phyloP scores from a whole-genome alignment of 352 stramenopile species.

The Pythium vanterpoolii region DNA sequence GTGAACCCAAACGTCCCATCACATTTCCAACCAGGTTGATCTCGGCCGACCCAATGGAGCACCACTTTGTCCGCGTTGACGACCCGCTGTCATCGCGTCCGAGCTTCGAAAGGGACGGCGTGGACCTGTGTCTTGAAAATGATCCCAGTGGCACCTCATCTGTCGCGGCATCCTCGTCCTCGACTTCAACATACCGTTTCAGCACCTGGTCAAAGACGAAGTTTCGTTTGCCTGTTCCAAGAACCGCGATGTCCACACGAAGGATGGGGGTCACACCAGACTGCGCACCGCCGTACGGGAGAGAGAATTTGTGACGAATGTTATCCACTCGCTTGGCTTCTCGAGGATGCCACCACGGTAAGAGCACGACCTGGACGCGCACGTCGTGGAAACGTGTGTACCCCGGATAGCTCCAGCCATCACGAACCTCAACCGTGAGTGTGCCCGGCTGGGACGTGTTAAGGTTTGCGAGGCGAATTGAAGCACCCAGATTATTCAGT shows the following conservation, averaged over 20 bases:
- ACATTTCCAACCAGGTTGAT: conserved; percentile 85
- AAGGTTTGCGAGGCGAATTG: conserved; percentile 84
- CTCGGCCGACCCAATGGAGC: conserved; percentile 71
- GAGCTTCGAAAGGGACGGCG: conserved; percentile 17
- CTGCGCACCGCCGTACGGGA: conserved; percentile 81
- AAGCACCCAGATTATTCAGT: conserved; percentile 86
- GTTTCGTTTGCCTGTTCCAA: conserved; percentile 69
- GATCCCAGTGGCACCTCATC: conserved; percentile 12
- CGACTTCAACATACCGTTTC: conserved; percentile 85
- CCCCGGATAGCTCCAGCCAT: conserved; percentile 80
- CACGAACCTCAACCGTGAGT: conserved; percentile 75
- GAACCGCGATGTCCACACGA: conserved; percentile 66
- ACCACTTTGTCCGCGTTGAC: conserved; percentile 57
- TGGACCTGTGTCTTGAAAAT: conserved; percentile 3
- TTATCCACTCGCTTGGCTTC: conserved; percentile 70
- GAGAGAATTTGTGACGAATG: conserved; percentile 73
- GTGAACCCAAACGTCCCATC: conserved; percentile 66
- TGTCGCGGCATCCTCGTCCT: conserved; percentile 57
- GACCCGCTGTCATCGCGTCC: conserved; percentile 54
- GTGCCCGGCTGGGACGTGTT: conserved; percentile 83
- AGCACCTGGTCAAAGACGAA: conserved; percentile 85
- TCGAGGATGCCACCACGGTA: conserved; percentile 85
- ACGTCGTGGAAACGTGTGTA: conserved; percentile 88
- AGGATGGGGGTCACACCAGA: conserved; percentile 86
- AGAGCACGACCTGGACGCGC: conserved; percentile 71